A percentile compares a stretch with the other conserved stretches of the same genome.
These are phyloP conservation scores for Plasmodium knowlesi DNA, from an alignment of 169 alveolate genomes.

Conservation along the genomic window DNA sequence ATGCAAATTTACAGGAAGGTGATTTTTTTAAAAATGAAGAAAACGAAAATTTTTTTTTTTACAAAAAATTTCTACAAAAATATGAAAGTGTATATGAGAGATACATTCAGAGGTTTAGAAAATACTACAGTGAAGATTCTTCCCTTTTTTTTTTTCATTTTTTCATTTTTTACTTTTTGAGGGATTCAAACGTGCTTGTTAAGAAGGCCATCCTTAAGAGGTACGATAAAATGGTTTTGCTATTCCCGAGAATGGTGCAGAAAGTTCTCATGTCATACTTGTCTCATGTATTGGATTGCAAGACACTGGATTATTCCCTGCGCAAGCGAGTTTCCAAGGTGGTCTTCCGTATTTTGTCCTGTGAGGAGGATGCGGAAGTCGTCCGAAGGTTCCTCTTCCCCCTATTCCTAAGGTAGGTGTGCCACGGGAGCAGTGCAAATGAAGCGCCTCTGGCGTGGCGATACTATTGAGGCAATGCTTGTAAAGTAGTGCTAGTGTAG, in stretches of 20 bases:
- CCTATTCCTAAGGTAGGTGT: conserved; percentile 30
- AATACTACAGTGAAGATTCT: conserved; percentile 46
- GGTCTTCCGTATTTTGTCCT: conserved; percentile 11
- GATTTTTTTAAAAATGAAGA: conserved; percentile 67
- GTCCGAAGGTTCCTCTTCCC: conserved; percentile 42
- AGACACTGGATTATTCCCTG: conserved; percentile 57
- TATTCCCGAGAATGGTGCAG: conserved; percentile 25
- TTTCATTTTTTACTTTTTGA: conserved; percentile 56
- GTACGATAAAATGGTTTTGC: conserved; percentile 30
- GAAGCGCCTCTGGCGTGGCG: too few species aligned
- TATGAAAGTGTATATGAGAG: conserved; percentile 47
- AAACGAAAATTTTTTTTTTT: conserved; percentile 65
- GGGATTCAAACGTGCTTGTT: conserved; percentile 67
- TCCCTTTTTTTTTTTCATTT: conserved; percentile 55
- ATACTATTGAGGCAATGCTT: neutral
- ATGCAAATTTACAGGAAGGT: conserved; percentile 24
- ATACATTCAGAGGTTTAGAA: conserved; percentile 44
- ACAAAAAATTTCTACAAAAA: conserved; percentile 40
- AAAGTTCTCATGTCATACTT: conserved; percentile 25
- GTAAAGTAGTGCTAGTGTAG: neutral
- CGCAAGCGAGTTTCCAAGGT: conserved; percentile 53
- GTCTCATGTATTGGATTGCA: conserved; percentile 22
- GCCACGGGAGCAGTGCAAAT: too few species aligned
- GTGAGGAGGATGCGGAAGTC: neutral
- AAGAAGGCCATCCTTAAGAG: conserved; percentile 65